These are phyloP conservation scores for Aspergillus intermedius DNA, from an alignment of 2,329 filamentous ascomycete genomes.

Conservation along the genomic window DNA sequence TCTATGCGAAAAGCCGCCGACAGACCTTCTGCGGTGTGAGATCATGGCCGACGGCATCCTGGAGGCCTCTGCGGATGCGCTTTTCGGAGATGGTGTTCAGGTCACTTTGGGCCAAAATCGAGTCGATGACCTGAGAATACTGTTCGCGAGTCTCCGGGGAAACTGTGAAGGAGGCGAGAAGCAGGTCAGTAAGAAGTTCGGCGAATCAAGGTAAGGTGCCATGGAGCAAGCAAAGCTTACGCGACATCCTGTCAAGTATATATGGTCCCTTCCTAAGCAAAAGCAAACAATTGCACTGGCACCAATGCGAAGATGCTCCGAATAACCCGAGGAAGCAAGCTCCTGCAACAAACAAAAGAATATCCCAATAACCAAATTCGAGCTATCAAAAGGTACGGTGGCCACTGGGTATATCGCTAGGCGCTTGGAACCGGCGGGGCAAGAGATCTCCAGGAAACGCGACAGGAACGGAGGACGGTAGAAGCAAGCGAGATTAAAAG, in stretches of 20 bases:
- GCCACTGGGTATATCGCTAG: conserved; percentile 17
- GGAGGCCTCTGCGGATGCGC: conserved; percentile 57
- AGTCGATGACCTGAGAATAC: conserved; percentile 56
- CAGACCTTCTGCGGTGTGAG: conserved; percentile 56
- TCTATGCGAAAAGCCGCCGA: conserved; percentile 1
- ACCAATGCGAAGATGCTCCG: conserved; percentile 3
- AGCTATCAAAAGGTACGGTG: conserved; percentile 8
- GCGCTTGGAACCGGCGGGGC: conserved; percentile 36
- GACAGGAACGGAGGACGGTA: background rate
- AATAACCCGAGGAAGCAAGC: background rate
- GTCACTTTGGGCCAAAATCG: conserved; percentile 54
- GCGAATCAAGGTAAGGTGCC: background rate
- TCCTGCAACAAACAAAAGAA: background rate
- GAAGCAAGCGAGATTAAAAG: conserved; percentile 2
- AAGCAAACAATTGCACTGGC: conserved; percentile 5
- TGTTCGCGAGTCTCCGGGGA: conserved; percentile 43
- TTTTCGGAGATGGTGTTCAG: conserved; percentile 60
- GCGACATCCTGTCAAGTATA: conserved; percentile 27
- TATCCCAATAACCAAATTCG: background rate
- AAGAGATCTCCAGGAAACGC: conserved; percentile 9
- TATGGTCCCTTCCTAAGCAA: conserved; percentile 3
- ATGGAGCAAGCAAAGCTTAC: conserved; percentile 24
- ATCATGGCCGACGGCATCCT: conserved; percentile 55
- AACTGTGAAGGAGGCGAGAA: conserved; percentile 31
- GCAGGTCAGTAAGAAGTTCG: conserved; percentile 15